Conservation (phyloP, 2,329 filamentous ascomycete genomes). For the Gyromitra esculenta region DNA sequence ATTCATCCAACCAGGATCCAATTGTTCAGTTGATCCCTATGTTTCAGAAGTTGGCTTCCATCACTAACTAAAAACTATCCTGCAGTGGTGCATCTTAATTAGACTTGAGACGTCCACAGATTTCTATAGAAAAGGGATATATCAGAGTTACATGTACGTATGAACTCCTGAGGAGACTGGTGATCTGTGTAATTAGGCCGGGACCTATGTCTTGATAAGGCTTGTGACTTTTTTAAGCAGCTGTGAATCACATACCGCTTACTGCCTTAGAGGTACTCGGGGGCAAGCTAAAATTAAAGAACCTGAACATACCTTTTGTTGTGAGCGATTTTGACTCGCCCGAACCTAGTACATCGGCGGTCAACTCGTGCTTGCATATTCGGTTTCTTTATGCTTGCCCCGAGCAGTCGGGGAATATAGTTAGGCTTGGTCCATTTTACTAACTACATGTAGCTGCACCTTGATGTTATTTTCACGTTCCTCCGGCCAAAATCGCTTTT, state of each 20-base stretch:
- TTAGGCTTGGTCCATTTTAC: constrained; percentile 6
- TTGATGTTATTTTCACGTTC: not conserved
- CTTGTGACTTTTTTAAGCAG: not conserved
- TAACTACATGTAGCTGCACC: not conserved
- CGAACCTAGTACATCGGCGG: too few species aligned
- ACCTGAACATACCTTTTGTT: too few species aligned
- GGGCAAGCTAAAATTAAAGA: too few species aligned
- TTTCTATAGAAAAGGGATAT: not conserved
- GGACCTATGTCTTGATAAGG: not conserved
- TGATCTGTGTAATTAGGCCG: not conserved
- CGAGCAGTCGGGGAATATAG: not conserved
- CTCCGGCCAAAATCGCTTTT: not conserved
- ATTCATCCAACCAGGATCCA: not conserved
- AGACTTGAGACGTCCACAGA: not conserved
- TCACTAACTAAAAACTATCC: not conserved
- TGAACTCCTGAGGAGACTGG: not conserved
- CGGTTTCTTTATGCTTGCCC: too few species aligned
- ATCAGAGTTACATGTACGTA: too few species aligned
- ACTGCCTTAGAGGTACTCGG: not conserved
- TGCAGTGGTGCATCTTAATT: not conserved
- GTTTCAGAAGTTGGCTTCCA: not conserved
- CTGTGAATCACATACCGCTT: not conserved
- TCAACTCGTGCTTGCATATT: too few species aligned
- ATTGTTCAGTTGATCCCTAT: not conserved
- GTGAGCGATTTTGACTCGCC: too few species aligned